These are phyloP conservation scores for Cryptococcus maquisensis DNA, from an alignment of 1,284 basidiomycete genomes.

Conservation along the genomic window DNA sequence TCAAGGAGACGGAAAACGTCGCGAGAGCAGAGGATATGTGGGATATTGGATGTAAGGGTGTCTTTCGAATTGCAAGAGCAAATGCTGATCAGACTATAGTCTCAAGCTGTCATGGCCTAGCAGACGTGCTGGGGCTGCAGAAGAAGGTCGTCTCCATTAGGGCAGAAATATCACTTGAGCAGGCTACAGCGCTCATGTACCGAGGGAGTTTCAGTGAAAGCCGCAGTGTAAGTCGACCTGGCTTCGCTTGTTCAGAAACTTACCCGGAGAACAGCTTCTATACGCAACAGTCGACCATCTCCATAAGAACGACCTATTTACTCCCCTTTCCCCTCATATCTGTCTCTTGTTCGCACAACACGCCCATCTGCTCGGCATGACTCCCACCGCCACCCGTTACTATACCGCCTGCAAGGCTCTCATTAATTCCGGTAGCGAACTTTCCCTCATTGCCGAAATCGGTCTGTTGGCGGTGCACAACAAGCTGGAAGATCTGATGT, in stretches of 20 bases:
- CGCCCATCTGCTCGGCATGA: conserved; percentile 28
- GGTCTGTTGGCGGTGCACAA: conserved; percentile 22
- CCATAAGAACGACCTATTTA: conserved; percentile 18
- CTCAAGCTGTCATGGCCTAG: conserved; percentile 20
- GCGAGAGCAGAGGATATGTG: conserved; percentile 35
- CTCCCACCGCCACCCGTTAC: conserved; percentile 23
- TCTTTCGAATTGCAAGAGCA: not conserved
- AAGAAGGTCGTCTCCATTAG: conserved; percentile 21
- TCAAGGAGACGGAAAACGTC: conserved; percentile 21
- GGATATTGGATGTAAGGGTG: conserved; percentile 39
- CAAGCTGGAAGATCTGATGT: conserved; percentile 9
- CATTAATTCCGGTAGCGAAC: conserved; percentile 31
- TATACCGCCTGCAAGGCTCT: conserved; percentile 26
- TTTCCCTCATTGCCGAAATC: conserved; percentile 33
- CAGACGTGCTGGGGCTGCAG: conserved; percentile 14
- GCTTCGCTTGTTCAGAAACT: not conserved
- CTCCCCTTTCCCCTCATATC: conserved; percentile 27
- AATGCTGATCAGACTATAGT: conserved; percentile 18
- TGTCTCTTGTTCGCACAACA: conserved; percentile 36
- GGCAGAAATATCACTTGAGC: conserved; percentile 39
- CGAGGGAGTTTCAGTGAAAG: conserved; percentile 25
- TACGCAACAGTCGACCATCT: conserved; percentile 14
- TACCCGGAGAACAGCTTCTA: conserved; percentile 13
- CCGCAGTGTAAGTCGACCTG: conserved; percentile 19
- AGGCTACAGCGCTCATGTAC: conserved; percentile 28